phyloP scores from a whole-genome alignment of 2,329 filamentous ascomycete species.

The Alternaria hordeiaustralica region DNA sequence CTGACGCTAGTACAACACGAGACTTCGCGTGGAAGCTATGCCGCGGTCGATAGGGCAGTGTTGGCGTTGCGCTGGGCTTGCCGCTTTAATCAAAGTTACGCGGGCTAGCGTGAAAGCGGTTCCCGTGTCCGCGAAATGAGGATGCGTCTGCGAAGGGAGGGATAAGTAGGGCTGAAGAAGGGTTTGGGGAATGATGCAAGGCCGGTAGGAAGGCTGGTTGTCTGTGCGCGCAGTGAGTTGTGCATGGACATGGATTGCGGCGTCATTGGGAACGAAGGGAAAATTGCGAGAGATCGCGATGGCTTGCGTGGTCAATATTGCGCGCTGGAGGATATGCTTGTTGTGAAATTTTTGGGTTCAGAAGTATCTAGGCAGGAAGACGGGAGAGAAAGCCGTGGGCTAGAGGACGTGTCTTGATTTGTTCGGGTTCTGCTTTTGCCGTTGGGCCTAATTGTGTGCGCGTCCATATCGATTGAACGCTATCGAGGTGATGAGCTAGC shows the following conservation, averaged over 20 bases:
- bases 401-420: not conserved
- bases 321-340: not conserved
- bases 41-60: slow-evolving; percentile 17
- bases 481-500: slow-evolving; percentile 5
- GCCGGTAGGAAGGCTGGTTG: slow-evolving; percentile 23
- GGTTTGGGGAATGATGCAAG: slow-evolving; percentile 10
- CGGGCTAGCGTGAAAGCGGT: slow-evolving; percentile 7
- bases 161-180: slow-evolving; percentile 24
- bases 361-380: not conserved
- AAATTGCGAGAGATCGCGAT: slow-evolving; percentile 14
- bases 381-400: not conserved
- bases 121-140: slow-evolving; percentile 18
- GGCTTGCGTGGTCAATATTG: slow-evolving; percentile 7
- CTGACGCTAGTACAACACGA: not conserved
- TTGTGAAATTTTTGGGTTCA: not conserved
- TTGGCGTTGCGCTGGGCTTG: not conserved
- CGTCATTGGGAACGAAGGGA: slow-evolving; percentile 17
- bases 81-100: not conserved
- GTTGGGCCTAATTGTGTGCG: not conserved
- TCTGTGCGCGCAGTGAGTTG: slow-evolving; percentile 29
- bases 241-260: slow-evolving; percentile 26
- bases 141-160: slow-evolving; percentile 8
- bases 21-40: slow-evolving; percentile 31
- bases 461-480: not conserved
- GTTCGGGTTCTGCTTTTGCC: slow-evolving; percentile 12